These are phyloP conservation scores for Malus hybrid DNA, from an alignment of 331 rosid genomes.

Conservation along the genomic window DNA sequence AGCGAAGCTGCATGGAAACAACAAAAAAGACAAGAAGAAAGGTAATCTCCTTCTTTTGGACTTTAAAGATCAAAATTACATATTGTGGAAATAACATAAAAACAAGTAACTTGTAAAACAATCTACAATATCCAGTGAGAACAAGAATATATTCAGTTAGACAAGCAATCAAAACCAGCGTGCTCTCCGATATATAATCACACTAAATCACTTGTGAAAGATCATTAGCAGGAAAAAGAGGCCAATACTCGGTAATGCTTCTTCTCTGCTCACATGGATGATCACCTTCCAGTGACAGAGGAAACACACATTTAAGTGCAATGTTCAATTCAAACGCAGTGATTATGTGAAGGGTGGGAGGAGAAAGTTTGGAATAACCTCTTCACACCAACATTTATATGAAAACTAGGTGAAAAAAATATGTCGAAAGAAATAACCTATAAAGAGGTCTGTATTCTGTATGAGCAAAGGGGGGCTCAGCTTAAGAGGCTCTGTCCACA, in stretches of 20 bases:
- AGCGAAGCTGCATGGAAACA: constrained; percentile 48
- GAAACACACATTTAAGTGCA: constrained; percentile 1
- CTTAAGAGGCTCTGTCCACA: neutral
- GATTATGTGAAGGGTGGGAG: neutral
- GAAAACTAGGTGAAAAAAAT: neutral
- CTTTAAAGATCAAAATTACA: no score
- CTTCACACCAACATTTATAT: neutral
- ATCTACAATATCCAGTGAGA: no score
- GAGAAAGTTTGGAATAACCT: neutral
- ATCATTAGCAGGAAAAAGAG: constrained; percentile 81
- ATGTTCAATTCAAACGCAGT: neutral
- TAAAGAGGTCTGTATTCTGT: neutral
- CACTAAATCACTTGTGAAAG: constrained; percentile 51
- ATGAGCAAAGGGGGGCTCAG: neutral
- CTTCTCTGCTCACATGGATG: constrained; percentile 92
- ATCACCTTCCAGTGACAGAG: constrained; percentile 46
- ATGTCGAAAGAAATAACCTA: neutral
- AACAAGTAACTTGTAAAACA: neutral
- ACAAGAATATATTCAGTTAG: neutral
- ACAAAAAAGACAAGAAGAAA: no score
- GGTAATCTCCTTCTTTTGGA: no score
- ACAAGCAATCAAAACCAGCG: constrained; percentile 10
- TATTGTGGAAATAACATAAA: neutral
- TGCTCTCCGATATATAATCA: neutral
- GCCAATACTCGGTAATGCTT: constrained; percentile 49